phyloP scores from a whole-genome alignment of 805 yeast genomes.

The Tetrapisispora namnaoensis region DNA sequence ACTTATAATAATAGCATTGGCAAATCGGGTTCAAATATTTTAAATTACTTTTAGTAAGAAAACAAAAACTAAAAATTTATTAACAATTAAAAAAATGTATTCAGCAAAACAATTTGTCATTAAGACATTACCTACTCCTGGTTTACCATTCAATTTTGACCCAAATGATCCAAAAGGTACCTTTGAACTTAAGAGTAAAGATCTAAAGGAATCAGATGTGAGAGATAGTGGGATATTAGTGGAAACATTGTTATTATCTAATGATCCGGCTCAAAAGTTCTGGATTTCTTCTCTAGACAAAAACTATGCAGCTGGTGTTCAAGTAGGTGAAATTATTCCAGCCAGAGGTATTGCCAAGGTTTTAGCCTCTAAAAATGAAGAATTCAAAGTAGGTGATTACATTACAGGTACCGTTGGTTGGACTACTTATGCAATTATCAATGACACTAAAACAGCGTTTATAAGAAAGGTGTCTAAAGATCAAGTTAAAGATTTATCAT shows the following conservation, averaged over 20 bases:
- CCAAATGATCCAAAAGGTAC: conserved; percentile 20
- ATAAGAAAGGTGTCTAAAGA: conserved; percentile 15
- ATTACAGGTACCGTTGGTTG: conserved; percentile 36
- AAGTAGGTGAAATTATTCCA: conserved; percentile 36
- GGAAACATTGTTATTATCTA: conserved; percentile 40
- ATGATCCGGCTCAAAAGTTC: conserved; percentile 54
- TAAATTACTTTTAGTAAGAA: too few relatives aligned
- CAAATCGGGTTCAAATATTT: too few relatives aligned
- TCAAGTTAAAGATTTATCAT: conserved; percentile 30
- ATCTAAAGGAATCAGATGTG: conserved; percentile 18
- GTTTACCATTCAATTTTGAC: conserved; percentile 21
- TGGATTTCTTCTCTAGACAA: conserved; percentile 36
- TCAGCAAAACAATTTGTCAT: conserved; percentile 27
- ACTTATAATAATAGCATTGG: too few relatives aligned
- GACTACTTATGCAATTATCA: conserved; percentile 38
- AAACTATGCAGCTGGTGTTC: conserved; percentile 27
- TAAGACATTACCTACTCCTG: conserved; percentile 20
- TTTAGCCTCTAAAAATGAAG: conserved; percentile 35
- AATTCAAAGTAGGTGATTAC: conserved; percentile 36
- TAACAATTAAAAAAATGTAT: conserved; percentile 7
- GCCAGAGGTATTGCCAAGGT: conserved; percentile 45
- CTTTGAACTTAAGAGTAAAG: conserved; percentile 20
- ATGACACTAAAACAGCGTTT: conserved; percentile 3
- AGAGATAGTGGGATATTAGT: conserved; percentile 35
- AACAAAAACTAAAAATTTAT: too few relatives aligned